phyloP scores from a whole-genome alignment of 2,329 filamentous ascomycete species.

The Phialophora macrospora region DNA sequence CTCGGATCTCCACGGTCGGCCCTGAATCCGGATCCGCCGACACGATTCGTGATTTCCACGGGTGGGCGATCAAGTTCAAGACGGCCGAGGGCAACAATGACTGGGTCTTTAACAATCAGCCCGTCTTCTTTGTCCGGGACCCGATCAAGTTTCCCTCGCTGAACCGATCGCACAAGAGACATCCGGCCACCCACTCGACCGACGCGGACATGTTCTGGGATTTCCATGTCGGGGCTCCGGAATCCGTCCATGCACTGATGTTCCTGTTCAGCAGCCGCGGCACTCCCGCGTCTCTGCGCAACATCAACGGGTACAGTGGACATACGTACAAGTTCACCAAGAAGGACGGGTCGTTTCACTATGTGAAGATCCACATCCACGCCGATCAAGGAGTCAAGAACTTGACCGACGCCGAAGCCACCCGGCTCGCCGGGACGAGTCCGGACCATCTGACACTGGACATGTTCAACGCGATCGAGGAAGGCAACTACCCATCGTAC shows the following conservation, averaged over 20 bases:
- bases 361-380: conserved; percentile 69
- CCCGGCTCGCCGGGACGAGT: conserved; percentile 59
- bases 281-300: conserved; percentile 67
- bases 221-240: conserved; percentile 64
- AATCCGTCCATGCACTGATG: conserved; percentile 68
- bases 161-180: conserved; percentile 76
- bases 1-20: conserved; percentile 55
- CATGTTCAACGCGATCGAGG: conserved; percentile 66
- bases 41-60: conserved; percentile 55
- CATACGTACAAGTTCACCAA: conserved; percentile 72
- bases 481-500: conserved; percentile 67
- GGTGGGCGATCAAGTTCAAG: conserved; percentile 58
- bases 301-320: conserved; percentile 71
- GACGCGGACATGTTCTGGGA: conserved; percentile 75
- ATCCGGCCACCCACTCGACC: conserved; percentile 71
- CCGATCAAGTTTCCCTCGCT: conserved; percentile 74
- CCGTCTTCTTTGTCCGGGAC: conserved; percentile 74
- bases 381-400: conserved; percentile 67
- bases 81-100: conserved; percentile 60
- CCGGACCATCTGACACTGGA: conserved; percentile 69
- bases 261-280: conserved; percentile 69
- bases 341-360: conserved; percentile 68
- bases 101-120: conserved; percentile 56
- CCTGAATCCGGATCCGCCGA: conserved; percentile 55
- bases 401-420: conserved; percentile 63